Percentiles rank a stretch among this genome's conserved stretches.
phyloP scores from a whole-genome alignment of 306 rosid genomes.

The Castanospermum australe region DNA sequence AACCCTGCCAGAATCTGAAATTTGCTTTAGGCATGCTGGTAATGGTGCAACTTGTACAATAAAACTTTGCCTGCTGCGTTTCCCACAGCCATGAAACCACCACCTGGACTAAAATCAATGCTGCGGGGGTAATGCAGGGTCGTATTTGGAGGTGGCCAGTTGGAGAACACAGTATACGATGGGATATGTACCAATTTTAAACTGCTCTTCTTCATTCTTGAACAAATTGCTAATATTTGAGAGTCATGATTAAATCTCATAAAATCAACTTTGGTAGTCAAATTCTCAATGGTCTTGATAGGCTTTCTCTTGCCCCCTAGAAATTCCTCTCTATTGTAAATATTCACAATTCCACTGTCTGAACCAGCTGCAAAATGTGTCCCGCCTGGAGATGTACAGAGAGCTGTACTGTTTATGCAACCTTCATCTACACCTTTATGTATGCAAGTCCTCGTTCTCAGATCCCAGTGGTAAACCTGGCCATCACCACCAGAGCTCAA shows the following conservation, averaged over 20 bases:
- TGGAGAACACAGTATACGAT: slow-evolving; percentile 71
- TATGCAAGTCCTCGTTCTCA: slow-evolving; percentile 76
- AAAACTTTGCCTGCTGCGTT: slow-evolving; percentile 73
- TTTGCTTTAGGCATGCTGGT: slow-evolving; percentile 38
- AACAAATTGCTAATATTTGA: slow-evolving; percentile 52
- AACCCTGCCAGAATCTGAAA: neutral
- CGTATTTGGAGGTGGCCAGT: slow-evolving; percentile 66
- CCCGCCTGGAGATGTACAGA: slow-evolving; percentile 28
- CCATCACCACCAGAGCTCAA: slow-evolving; percentile 89
- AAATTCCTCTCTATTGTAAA: slow-evolving; percentile 39
- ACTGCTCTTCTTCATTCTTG: slow-evolving; percentile 69
- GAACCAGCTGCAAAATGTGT: slow-evolving; percentile 41
- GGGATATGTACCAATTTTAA: slow-evolving; percentile 75
- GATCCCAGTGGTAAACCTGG: slow-evolving; percentile 92
- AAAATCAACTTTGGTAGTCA: slow-evolving; percentile 22
- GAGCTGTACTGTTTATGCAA: slow-evolving; percentile 27
- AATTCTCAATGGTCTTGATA: slow-evolving; percentile 27
- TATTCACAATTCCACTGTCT: slow-evolving; percentile 33
- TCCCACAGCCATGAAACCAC: slow-evolving; percentile 90
- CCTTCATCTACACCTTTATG: slow-evolving; percentile 51
- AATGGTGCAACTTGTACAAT: slow-evolving; percentile 53
- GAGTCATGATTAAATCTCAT: slow-evolving; percentile 38
- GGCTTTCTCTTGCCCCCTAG: slow-evolving; percentile 41
- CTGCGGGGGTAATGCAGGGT: slow-evolving; percentile 62
- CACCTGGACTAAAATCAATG: slow-evolving; percentile 86